These are phyloP conservation scores for Venturia carpophila DNA, from an alignment of 2,329 filamentous ascomycete genomes.

Conservation along the genomic window DNA sequence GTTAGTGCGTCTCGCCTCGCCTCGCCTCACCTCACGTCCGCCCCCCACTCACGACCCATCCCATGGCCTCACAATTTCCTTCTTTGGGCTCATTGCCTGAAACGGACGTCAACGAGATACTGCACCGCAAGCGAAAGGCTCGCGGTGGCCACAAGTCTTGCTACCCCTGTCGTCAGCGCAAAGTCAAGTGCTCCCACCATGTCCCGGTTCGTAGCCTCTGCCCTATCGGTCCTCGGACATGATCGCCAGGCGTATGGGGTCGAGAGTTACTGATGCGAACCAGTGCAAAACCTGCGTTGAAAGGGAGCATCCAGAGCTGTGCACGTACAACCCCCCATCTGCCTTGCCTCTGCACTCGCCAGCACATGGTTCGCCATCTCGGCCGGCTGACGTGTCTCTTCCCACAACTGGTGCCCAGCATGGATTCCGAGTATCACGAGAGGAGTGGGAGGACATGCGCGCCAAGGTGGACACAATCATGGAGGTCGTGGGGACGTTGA, in stretches of 20 bases:
- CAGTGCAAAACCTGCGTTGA: constrained; percentile 41
- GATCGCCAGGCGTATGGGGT: neutral
- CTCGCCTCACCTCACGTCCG: neutral
- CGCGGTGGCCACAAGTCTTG: constrained; percentile 39
- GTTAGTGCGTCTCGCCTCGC: neutral
- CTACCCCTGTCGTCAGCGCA: constrained; percentile 39
- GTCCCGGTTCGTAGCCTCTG: constrained; percentile 27
- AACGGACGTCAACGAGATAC: constrained; percentile 17
- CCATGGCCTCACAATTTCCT: neutral
- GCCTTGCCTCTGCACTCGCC: neutral
- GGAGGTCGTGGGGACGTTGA: constrained; percentile 1
- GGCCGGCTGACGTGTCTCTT: neutral
- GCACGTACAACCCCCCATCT: constrained; percentile 10
- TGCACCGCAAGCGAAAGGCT: constrained; percentile 13
- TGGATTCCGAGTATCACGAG: neutral
- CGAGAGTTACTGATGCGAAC: neutral
- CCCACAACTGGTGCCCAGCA: neutral
- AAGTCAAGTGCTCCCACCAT: constrained; percentile 41
- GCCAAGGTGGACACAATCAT: constrained; percentile 1
- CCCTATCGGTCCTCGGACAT: neutral
- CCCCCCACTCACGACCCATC: neutral
- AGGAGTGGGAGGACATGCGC: constrained; percentile 7
- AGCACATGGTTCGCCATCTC: neutral
- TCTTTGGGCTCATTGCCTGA: constrained; percentile 5
- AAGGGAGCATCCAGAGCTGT: constrained; percentile 15